Conservation (phyloP, 2,329 filamentous ascomycete species). For the Fusarium continuum region DNA sequence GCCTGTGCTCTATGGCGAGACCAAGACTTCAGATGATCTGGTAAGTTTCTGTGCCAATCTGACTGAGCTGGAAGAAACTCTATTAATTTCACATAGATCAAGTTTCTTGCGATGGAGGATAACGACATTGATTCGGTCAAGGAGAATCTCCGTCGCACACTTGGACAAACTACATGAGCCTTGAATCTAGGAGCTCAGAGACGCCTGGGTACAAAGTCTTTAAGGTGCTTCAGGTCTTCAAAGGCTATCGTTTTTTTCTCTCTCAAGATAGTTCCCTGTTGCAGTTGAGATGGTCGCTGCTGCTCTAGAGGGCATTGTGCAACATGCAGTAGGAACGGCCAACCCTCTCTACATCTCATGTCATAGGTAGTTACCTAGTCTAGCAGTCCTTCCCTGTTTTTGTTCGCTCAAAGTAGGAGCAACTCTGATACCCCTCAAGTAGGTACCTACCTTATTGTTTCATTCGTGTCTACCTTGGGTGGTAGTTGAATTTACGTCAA, state of each 20-base stretch:
- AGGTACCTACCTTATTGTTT: background rate
- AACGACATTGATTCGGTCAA: constrained; percentile 66
- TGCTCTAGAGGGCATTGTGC: background rate
- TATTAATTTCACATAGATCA: constrained; percentile 59
- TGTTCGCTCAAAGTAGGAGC: constrained; percentile 21
- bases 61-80: too few species aligned
- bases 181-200: background rate
- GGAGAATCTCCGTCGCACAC: constrained; percentile 64
- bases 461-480: background rate
- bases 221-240: too few species aligned
- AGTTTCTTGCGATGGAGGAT: constrained; percentile 72
- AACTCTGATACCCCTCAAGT: constrained; percentile 30
- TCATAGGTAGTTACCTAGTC: background rate
- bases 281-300: background rate
- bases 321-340: background rate
- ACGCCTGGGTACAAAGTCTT: too few species aligned
- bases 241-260: too few species aligned
- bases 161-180: constrained; percentile 48
- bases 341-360: background rate
- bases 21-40: constrained; percentile 72
- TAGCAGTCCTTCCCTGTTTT: background rate
- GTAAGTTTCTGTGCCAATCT: constrained; percentile 60
- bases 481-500: background rate
- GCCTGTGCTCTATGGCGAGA: constrained; percentile 76
- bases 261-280: background rate